A percentile compares a stretch with the other conserved stretches of the same genome.
Evolutionary conservation across 306 rosid species (phyloP).

Genomic region (Lathyrus aphaca): DNA sequence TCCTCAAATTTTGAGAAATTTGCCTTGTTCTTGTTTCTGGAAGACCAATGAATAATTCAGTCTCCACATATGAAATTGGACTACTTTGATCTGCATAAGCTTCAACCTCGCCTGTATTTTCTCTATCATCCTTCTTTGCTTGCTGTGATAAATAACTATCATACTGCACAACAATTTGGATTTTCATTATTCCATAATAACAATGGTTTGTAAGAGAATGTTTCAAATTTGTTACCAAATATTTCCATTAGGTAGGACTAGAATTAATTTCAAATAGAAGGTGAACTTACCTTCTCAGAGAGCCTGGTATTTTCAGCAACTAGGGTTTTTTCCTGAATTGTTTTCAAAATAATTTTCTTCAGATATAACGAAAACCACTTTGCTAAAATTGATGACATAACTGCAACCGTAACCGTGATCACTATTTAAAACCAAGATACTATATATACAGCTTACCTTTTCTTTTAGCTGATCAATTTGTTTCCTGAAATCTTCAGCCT

Average conservation of each 20-base stretch:
- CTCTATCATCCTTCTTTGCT: slow-evolving; percentile 31
- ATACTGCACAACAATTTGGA: slow-evolving; percentile 47
- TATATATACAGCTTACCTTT: slow-evolving; percentile 72
- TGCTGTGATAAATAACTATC: slow-evolving; percentile 15
- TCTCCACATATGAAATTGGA: slow-evolving; percentile 72
- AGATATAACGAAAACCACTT: too few species aligned
- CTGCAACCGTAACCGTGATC: too few species aligned
- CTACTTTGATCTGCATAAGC: slow-evolving; percentile 43
- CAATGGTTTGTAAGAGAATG: neutral
- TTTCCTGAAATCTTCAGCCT: slow-evolving; percentile 65
- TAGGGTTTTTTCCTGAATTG: slow-evolving; percentile 64
- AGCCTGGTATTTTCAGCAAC: slow-evolving; percentile 63
- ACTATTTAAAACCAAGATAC: too few species aligned
- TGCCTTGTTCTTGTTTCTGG: slow-evolving; percentile 60
- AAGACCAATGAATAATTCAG: slow-evolving; percentile 77
- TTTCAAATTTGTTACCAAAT: neutral
- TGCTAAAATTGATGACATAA: too few species aligned
- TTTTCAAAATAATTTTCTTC: neutral
- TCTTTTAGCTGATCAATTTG: slow-evolving; percentile 61
- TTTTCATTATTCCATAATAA: neutral
- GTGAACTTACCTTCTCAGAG: slow-evolving; percentile 56
- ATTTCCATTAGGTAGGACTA: too few species aligned
- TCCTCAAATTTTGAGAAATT: slow-evolving; percentile 9
- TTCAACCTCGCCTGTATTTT: slow-evolving; percentile 27
- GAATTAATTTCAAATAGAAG: neutral